Percentiles rank a stretch among this genome's conserved stretches.
Evolutionary conservation across 495 filamentous ascomycete species (phyloP).

Genomic region (Hypoxylon fuscum): DNA sequence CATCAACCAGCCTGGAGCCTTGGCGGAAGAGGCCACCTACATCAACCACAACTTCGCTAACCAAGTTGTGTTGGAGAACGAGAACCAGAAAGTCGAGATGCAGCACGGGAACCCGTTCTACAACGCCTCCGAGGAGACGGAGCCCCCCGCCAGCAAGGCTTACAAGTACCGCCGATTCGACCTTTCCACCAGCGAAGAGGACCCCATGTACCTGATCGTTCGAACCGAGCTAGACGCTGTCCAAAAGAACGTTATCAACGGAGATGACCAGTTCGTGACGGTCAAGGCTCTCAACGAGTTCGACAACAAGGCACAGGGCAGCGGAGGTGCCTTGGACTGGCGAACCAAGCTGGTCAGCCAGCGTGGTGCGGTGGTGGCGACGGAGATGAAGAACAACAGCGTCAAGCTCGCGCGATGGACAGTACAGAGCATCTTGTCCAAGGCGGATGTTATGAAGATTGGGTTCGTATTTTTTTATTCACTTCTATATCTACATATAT

Average conservation of each 20-base stretch:
- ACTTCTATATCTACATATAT: background rate
- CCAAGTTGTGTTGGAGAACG: constrained; percentile 87
- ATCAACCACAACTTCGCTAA: constrained; percentile 99
- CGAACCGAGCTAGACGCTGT: constrained; percentile 96
- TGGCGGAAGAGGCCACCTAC: constrained; percentile 96
- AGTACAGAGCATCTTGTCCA: constrained; percentile 91
- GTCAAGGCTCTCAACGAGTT: constrained; percentile 99
- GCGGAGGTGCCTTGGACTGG: constrained; percentile 95
- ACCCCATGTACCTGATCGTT: constrained; percentile 90
- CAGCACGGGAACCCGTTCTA: constrained; percentile 95
- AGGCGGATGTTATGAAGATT: constrained; percentile 97
- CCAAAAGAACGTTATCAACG: constrained; percentile 88
- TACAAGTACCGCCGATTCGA: constrained; percentile 99
- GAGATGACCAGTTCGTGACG: constrained; percentile 87
- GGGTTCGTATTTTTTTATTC: constrained; percentile 64
- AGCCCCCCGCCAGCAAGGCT: constrained; percentile 90
- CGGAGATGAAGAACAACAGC: constrained; percentile 99
- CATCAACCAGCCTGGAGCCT: constrained; percentile 88
- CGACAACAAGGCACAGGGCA: constrained; percentile 94
- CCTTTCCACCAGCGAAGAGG: constrained; percentile 89
- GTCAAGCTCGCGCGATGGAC: constrained; percentile 98
- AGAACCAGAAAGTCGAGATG: constrained; percentile 80
- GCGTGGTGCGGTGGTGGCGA: constrained; percentile 94
- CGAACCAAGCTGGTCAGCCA: constrained; percentile 89
- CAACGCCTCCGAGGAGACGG: constrained; percentile 89